These are phyloP conservation scores for Kondoa malvinella DNA, from an alignment of 768 basidiomycete species.

Conservation along the genomic window DNA sequence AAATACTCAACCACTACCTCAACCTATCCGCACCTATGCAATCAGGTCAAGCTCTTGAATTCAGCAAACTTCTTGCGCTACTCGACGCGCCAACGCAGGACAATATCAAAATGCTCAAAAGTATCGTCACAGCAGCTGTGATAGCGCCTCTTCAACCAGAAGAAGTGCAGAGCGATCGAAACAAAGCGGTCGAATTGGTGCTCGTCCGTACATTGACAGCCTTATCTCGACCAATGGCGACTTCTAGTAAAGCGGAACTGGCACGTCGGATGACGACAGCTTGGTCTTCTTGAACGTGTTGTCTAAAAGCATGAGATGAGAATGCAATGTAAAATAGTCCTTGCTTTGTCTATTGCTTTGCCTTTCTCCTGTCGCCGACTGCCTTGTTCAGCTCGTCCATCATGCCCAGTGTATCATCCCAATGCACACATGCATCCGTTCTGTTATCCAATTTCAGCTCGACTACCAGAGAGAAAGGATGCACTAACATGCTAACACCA, in stretches of 20 bases:
- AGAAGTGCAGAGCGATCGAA: neutral
- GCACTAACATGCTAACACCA: constrained; percentile 32
- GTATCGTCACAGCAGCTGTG: neutral
- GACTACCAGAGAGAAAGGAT: neutral
- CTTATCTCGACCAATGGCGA: neutral
- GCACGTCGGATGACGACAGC: neutral
- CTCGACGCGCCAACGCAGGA: no score
- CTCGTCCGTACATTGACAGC: neutral
- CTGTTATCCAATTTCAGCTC: constrained; percentile 37
- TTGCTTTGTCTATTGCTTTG: neutral
- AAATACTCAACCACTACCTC: neutral
- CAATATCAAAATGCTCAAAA: no score
- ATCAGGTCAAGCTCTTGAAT: neutral
- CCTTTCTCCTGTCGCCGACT: constrained; percentile 7
- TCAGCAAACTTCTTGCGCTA: no score
- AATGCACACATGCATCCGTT: constrained; percentile 82
- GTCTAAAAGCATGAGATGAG: neutral
- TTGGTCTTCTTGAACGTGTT: neutral
- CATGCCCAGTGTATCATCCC: constrained; percentile 60
- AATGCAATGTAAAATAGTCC: neutral
- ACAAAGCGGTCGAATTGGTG: neutral
- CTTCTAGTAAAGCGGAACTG: neutral
- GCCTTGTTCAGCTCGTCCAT: constrained; percentile 39
- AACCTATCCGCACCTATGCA: neutral
- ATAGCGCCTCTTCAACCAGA: neutral